Percentiles rank a stretch among this genome's conserved stretches.
Evolutionary conservation across 345 rosid species (phyloP).

Genomic region (Ceriops zippeliana): DNA sequence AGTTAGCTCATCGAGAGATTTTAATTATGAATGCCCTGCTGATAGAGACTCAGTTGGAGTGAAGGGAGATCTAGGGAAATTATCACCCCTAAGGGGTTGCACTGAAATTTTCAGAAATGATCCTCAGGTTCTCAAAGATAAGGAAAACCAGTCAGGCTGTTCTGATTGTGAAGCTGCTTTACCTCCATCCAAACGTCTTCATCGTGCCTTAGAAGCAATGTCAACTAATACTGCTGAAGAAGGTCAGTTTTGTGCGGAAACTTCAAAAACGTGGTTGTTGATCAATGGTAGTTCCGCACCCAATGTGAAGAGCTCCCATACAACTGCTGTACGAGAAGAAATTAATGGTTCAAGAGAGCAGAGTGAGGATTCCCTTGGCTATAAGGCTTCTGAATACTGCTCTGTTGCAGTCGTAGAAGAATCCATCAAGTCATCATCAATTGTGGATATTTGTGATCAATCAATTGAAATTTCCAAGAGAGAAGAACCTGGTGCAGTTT

Average conservation of each 20-base stretch:
- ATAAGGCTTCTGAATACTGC: slow-evolving; percentile 26
- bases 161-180: slow-evolving; percentile 67
- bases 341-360: slow-evolving; percentile 24
- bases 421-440: slow-evolving; percentile 23
- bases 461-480: slow-evolving; percentile 22
- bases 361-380: slow-evolving; percentile 21
- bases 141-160: slow-evolving; percentile 44
- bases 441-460: slow-evolving; percentile 20
- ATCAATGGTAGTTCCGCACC: slow-evolving; percentile 26
- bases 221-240: slow-evolving; percentile 63
- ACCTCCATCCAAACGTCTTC: slow-evolving; percentile 77
- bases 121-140: slow-evolving; percentile 30
- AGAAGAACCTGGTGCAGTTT: slow-evolving; percentile 18
- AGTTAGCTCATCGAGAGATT: slow-evolving; percentile 29
- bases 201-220: slow-evolving; percentile 76
- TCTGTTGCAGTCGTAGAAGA: slow-evolving; percentile 24
- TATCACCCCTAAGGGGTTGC: slow-evolving; percentile 31
- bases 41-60: slow-evolving; percentile 21
- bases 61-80: slow-evolving; percentile 33
- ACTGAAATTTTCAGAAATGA: slow-evolving; percentile 35
- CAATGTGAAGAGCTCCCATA: slow-evolving; percentile 24
- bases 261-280: slow-evolving; percentile 26
- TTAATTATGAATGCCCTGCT: slow-evolving; percentile 25
- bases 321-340: slow-evolving; percentile 26
- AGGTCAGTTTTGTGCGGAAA: slow-evolving; percentile 34